Percentiles rank a stretch among this genome's conserved stretches.
Evolutionary conservation across 345 rosid genomes (phyloP).

Genomic region (Psidium guajava): DNA sequence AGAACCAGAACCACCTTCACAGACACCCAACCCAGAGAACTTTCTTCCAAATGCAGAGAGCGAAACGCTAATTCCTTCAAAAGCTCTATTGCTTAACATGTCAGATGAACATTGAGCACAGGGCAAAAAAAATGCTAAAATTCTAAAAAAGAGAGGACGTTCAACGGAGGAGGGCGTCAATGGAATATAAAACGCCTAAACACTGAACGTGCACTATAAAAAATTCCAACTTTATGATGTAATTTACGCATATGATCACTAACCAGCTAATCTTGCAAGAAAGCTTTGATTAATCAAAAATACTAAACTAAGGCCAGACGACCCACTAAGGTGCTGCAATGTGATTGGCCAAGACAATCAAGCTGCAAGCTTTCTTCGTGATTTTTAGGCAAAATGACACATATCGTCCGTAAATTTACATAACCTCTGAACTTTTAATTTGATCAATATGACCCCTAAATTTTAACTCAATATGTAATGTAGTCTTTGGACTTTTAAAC

Average conservation of each 20-base stretch:
- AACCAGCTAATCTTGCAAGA: background rate
- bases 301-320: background rate
- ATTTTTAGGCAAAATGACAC: too few relatives aligned
- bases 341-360: background rate
- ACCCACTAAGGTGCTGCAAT: background rate
- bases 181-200: background rate
- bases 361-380: background rate
- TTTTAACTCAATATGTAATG: too few relatives aligned
- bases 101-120: background rate
- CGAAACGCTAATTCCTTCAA: background rate
- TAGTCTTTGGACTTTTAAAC: too few relatives aligned
- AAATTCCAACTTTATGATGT: background rate
- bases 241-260: background rate
- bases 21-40: background rate
- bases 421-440: too few relatives aligned
- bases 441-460: too few relatives aligned
- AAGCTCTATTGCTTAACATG: background rate
- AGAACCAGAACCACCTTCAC: background rate
- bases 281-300: background rate
- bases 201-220: background rate
- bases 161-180: background rate
- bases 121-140: background rate
- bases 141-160: background rate
- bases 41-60: background rate
- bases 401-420: too few relatives aligned